Evolutionary conservation across 371 early-diverging fungal genomes (phyloP).

Genomic region (Mortierella sp.): DNA sequence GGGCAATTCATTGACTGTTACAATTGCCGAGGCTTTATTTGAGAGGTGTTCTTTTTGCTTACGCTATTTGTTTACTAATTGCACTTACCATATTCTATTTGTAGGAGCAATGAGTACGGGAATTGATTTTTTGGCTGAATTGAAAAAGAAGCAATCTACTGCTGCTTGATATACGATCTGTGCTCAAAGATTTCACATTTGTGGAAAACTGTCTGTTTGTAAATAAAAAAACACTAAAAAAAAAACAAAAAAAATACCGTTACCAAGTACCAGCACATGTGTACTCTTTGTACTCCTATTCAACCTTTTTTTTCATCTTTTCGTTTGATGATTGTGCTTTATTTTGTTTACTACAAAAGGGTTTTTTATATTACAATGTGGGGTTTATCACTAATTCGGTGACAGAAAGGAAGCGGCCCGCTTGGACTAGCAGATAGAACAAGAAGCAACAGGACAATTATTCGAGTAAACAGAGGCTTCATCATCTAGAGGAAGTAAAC

Average conservation of each 20-base stretch:
- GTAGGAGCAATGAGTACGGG: constrained; percentile 44
- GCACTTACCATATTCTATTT: background rate
- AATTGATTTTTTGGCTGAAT: constrained; percentile 43
- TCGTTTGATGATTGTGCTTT: background rate
- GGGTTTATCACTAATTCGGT: background rate
- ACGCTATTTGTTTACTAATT: background rate
- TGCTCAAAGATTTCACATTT: background rate
- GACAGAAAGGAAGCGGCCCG: background rate
- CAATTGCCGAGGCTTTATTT: background rate
- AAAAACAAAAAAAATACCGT: background rate
- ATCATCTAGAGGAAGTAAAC: constrained; percentile 43
- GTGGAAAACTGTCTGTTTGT: background rate
- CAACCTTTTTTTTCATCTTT: too few species aligned
- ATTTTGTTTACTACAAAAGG: background rate
- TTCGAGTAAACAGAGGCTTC: background rate
- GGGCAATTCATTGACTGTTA: background rate
- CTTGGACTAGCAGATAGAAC: background rate
- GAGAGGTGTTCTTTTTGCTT: background rate
- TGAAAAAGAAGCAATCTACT: constrained; percentile 32
- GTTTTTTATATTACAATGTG: background rate
- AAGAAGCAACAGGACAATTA: background rate
- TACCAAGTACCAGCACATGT: too few species aligned
- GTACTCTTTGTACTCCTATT: too few species aligned
- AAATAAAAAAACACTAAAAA: constrained; percentile 5
- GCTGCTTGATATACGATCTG: constrained; percentile 15